A percentile compares a stretch with the other conserved stretches of the same genome.
Evolutionary conservation across 345 rosid genomes (phyloP).

Genomic region (Salix purpurea): DNA sequence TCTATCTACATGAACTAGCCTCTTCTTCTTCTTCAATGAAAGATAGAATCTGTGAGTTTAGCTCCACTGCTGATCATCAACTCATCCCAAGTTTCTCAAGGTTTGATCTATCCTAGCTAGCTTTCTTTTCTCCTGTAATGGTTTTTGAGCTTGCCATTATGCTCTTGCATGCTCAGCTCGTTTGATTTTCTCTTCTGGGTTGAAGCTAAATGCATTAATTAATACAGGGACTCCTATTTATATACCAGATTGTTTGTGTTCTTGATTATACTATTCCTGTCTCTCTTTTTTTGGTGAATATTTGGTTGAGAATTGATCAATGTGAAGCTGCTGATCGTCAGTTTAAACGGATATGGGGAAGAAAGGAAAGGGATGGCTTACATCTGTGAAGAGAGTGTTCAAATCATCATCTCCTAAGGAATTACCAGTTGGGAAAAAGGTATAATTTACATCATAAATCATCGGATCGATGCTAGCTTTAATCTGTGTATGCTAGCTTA

Average conservation of each 20-base stretch:
- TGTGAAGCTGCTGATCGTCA: background rate
- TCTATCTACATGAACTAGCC: background rate
- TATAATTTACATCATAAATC: constrained; percentile 11
- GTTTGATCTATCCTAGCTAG: background rate
- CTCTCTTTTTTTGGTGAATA: background rate
- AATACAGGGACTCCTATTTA: background rate
- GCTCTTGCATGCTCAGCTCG: background rate
- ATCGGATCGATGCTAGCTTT: background rate
- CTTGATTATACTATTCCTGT: background rate
- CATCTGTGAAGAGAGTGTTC: constrained; percentile 86
- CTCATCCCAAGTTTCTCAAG: constrained; percentile 9
- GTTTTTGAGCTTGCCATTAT: background rate
- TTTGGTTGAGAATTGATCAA: background rate
- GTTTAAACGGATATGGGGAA: constrained; percentile 64
- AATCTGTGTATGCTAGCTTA: background rate
- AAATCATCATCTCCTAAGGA: constrained; percentile 59
- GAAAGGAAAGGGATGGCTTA: constrained; percentile 87
- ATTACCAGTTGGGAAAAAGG: constrained; percentile 51
- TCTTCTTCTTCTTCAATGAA: background rate
- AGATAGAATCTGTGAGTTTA: constrained; percentile 4
- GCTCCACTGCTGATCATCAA: background rate
- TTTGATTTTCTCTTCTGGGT: background rate
- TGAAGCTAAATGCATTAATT: background rate
- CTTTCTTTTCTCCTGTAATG: background rate
- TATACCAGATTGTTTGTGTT: background rate